phyloP scores from a whole-genome alignment of 805 yeast genomes.

The Candida taoyuanica region DNA sequence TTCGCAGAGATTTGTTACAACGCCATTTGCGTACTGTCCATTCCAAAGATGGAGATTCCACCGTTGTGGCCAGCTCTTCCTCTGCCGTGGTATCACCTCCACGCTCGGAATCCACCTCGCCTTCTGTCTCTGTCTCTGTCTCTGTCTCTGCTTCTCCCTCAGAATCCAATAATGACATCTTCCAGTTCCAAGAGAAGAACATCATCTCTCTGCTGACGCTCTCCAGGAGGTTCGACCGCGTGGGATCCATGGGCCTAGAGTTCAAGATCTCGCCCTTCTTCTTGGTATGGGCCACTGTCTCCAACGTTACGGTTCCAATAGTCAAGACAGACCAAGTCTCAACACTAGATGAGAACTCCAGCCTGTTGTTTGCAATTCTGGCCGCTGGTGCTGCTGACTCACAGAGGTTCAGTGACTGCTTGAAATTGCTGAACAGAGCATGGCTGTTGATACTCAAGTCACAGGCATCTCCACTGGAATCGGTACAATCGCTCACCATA shows the following conservation, averaged over 20 bases:
- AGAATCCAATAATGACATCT: conserved; percentile 1
- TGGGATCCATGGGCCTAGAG: conserved; percentile 13
- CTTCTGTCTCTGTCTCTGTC: not conserved
- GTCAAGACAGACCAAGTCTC: conserved; percentile 15
- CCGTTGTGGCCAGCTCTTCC: not conserved
- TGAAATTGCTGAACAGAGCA: conserved; percentile 37
- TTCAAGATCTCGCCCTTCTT: conserved; percentile 18
- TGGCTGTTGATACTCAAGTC: conserved; percentile 37
- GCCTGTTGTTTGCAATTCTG: conserved; percentile 39
- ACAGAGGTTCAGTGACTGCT: conserved; percentile 31
- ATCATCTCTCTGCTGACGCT: conserved; percentile 31
- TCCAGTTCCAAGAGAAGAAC: conserved; percentile 26
- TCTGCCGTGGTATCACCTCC: not conserved
- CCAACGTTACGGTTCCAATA: conserved; percentile 29
- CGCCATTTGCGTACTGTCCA: conserved; percentile 80
- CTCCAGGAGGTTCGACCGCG: conserved; percentile 24
- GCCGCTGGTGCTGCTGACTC: conserved; percentile 42
- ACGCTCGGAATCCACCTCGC: not conserved
- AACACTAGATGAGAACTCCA: conserved; percentile 30
- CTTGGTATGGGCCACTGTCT: conserved; percentile 25
- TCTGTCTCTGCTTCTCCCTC: not conserved
- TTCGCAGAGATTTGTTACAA: conserved; percentile 69
- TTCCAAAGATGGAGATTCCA: conserved; percentile 20
- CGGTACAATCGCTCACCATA: conserved; percentile 42
- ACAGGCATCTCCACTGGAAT: conserved; percentile 23